Percentiles rank a stretch among this genome's conserved stretches.
Evolutionary conservation across 768 basidiomycete species (phyloP).

Genomic region (Auricularia cornea): DNA sequence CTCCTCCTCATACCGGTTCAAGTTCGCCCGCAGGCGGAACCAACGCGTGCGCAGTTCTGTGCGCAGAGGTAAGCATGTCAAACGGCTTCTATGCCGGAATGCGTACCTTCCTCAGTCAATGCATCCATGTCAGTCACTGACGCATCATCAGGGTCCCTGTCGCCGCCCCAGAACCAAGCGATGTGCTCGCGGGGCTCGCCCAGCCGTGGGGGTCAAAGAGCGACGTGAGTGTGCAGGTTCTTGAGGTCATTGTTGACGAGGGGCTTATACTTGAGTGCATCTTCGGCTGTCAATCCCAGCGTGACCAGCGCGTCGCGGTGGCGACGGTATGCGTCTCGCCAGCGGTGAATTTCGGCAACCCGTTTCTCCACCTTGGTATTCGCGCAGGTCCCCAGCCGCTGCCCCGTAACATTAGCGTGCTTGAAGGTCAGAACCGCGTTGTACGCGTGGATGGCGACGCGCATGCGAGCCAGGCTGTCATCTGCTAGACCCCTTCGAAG

Average conservation of each 20-base stretch:
- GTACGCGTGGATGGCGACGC: not conserved
- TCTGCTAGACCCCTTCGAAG: not conserved
- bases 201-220: too few species aligned
- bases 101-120: conserved; percentile 9
- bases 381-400: too few species aligned
- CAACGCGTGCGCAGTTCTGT: conserved; percentile 14
- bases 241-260: too few species aligned
- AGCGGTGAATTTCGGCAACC: too few species aligned
- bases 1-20: conserved; percentile 11
- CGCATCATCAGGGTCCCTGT: conserved; percentile 5
- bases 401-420: too few species aligned
- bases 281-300: too few species aligned
- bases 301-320: too few species aligned
- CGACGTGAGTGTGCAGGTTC: too few species aligned
- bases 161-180: not conserved
- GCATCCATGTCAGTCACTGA: not conserved
- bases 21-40: conserved; percentile 8
- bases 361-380: too few species aligned
- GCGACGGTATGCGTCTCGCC: too few species aligned
- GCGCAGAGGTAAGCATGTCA: conserved; percentile 27
- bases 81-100: conserved; percentile 17
- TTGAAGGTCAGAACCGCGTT: not conserved
- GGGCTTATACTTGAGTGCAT: too few species aligned
- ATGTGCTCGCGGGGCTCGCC: not conserved
- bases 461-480: not conserved